Evolutionary conservation across 2,329 filamentous ascomycete genomes (phyloP).

Genomic region (Cladophialophora exuberans): DNA sequence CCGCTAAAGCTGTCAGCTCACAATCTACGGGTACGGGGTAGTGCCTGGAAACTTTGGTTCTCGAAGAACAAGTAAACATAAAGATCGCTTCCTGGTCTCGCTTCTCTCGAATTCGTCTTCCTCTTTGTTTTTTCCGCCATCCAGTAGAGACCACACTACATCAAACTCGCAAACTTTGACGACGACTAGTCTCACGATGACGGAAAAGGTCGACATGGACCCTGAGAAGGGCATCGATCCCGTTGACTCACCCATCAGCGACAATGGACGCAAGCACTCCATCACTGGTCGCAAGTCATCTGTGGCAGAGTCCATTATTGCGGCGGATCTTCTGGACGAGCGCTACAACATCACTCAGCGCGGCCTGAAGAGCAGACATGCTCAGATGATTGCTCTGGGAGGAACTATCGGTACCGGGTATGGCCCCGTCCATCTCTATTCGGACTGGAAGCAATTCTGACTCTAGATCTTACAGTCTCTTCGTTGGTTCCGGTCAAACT

Average conservation of each 20-base stretch:
- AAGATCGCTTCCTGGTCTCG: too few species aligned
- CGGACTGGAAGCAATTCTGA: neutral
- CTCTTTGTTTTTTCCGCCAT: neutral
- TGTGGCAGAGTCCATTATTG: conserved; percentile 39
- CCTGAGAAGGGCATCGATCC: conserved; percentile 28
- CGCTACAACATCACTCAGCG: conserved; percentile 46
- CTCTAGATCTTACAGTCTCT: conserved; percentile 23
- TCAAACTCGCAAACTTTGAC: neutral
- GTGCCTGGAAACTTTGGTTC: too few species aligned
- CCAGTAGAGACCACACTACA: neutral
- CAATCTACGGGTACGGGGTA: too few species aligned
- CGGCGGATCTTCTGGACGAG: conserved; percentile 45
- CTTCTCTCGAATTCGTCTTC: too few species aligned
- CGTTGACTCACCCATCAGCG: conserved; percentile 7
- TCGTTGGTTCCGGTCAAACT: conserved; percentile 30
- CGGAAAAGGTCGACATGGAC: conserved; percentile 14
- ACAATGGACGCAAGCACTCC: conserved; percentile 16
- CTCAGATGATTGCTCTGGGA: conserved; percentile 41
- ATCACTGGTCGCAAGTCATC: conserved; percentile 23
- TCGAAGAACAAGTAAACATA: too few species aligned
- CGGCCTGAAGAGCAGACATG: conserved; percentile 47
- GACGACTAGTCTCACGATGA: conserved; percentile 11
- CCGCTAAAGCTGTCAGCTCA: conserved; percentile 7
- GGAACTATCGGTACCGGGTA: conserved; percentile 33
- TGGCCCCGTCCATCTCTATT: neutral